Base-by-base conservation (phyloP, 2,329 filamentous ascomycete genomes). In the Domatiomyces catenatus region DNA sequence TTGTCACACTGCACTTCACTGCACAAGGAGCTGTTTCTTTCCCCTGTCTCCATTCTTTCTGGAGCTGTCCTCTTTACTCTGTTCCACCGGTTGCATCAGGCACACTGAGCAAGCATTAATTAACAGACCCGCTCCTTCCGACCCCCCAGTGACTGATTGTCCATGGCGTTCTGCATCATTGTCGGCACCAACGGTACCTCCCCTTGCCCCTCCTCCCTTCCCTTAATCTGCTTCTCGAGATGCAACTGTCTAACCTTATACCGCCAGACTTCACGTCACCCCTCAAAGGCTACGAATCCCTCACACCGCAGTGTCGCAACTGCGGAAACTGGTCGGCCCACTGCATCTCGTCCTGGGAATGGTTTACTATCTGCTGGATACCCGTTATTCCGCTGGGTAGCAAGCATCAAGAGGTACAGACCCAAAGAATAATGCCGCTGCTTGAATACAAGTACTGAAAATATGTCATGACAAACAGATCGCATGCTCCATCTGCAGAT, bases 271-370 rank as follows among this genome's bases (percentile, higher is more conserved):
- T 71, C 56, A 66, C 67, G 1, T 67, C 64, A 39, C 64, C 62
- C 54, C 62, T 71, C 20, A 61, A 70, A 55, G 69, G 68, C n/a
- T 71, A 70, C 49, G 68, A 71, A 56, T 61, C 69, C 50, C 65
- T 69, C 32, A 66, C 68, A 46, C 69, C 69, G 43, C 69, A 70
- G 57, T 71, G 69, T 52, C 65, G 69, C 48, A 71, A 71, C 53
- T 71, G 69, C 53, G 65, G 67, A 50, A 68, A 71, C 54, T 71
- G 67, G 66, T 66, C 67, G 53, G 69, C 66, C 32, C 67, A 68
- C 58, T 70, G 68, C 47, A 59, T 69, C 19, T 68, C 66, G 12
- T 60, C 67, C 58, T 71, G 69, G 69, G 67, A 69, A 1, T 71
- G 67, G 58, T 71, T 71, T 50, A 71, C 69, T 19, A 54, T 71